These are phyloP conservation scores for Massarina eburnea DNA, from an alignment of 2,329 filamentous ascomycete genomes.

Conservation along the genomic window DNA sequence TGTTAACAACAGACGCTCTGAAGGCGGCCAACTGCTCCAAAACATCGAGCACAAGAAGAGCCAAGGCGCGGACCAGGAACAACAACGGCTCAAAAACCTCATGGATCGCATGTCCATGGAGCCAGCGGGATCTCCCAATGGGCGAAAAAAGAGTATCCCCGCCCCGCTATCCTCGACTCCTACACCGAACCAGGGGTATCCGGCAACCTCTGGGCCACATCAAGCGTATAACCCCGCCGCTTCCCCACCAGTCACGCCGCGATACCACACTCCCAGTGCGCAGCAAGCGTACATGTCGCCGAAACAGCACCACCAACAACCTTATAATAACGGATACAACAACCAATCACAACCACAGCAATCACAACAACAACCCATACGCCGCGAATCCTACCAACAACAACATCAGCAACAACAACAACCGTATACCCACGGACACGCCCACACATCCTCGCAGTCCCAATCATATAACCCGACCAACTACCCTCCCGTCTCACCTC, in stretches of 20 bases:
- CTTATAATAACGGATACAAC: slow-evolving; percentile 29
- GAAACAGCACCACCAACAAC: slow-evolving; percentile 16
- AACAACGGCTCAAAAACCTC: slow-evolving; percentile 79
- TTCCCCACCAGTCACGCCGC: slow-evolving; percentile 50
- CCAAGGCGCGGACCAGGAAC: slow-evolving; percentile 76
- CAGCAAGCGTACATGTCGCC: slow-evolving; percentile 38
- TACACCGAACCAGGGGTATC: slow-evolving; percentile 30
- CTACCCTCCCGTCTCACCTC: slow-evolving; percentile 51
- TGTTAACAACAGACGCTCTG: slow-evolving; percentile 88
- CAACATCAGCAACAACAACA: slow-evolving; percentile 8
- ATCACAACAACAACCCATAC: slow-evolving; percentile 23
- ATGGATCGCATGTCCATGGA: slow-evolving; percentile 97
- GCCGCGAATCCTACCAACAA: slow-evolving; percentile 37
- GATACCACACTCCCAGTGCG: slow-evolving; percentile 38
- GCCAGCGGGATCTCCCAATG: slow-evolving; percentile 35
- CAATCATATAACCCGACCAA: slow-evolving; percentile 50
- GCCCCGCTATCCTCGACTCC: slow-evolving; percentile 37
- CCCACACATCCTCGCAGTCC: slow-evolving; percentile 23
- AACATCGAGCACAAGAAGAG: slow-evolving; percentile 82
- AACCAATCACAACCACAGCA: slow-evolving; percentile 21
- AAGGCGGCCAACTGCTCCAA: slow-evolving; percentile 84
- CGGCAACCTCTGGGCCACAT: slow-evolving; percentile 35
- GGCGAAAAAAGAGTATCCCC: slow-evolving; percentile 42
- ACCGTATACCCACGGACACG: slow-evolving; percentile 14
- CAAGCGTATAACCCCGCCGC: slow-evolving; percentile 56